Evolutionary conservation across 495 filamentous ascomycete genomes (phyloP), one percentile per base, ranked within the genome.

Genomic region (Jackrogersella multiformis): DNA sequence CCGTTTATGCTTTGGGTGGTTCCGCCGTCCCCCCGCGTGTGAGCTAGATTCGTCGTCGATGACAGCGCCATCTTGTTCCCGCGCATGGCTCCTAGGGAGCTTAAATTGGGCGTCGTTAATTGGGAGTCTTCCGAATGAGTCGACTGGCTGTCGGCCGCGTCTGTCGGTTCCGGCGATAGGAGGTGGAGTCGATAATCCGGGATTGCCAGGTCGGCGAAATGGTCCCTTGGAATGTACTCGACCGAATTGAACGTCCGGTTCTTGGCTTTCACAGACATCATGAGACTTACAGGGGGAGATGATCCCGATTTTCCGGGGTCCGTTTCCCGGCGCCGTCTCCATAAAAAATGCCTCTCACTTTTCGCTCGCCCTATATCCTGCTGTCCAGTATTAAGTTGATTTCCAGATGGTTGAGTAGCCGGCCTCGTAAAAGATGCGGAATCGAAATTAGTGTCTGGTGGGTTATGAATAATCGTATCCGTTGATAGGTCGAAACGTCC

Each of bases 321-420:
- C 52, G 70, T 66, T 39, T 20, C 59, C 39, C 72, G 66, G 20
- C 67, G 66, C 61, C 66, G 67, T 24, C 60, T 68, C 70, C 72
- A 74, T 74, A 74, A 74, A 74, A 74, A 74, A 74, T 58, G 66
- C 34, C 53, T 70, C 32, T 61, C 61, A 5, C 46, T 61, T 13
- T 64, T 73, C 15, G 59, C 30, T 55, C 61, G 49, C 5, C 36
- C 61, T 5, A 65, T 35, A n/a, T 57, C 56, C 21, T 34, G 21
- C 38, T 61, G 61, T 12, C 41, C 49, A 5, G 24, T 5, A 9
- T 46, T 35, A 8, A 38, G 49, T 24, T 32, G 42, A 36, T 21
- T 24, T 2, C 20, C 56, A 4, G 56, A 44, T n/a, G 62, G 62
- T 20, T 62, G 68, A 15, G 56, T 54, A 44, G 32, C 53, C 10